A percentile compares a stretch with the other conserved stretches of the same genome.
Evolutionary conservation across 2,329 filamentous ascomycete genomes (phyloP).

Genomic region (Aspergillus texensis): DNA sequence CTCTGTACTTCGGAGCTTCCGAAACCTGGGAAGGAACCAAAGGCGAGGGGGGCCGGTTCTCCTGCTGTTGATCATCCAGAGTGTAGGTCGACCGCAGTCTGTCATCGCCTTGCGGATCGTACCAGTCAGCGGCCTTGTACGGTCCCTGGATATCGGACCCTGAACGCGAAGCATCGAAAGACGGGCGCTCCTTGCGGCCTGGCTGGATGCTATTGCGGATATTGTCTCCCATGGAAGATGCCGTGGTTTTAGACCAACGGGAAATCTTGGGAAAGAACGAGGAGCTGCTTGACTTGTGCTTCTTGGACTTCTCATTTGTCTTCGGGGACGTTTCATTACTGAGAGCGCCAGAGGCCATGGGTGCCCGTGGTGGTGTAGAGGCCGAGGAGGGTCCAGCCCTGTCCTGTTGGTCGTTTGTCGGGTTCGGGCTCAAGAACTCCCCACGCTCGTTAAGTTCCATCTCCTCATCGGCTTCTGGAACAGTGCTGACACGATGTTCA

Average conservation of each 20-base stretch:
- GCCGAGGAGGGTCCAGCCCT: slow-evolving; percentile 48
- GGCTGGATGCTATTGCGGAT: slow-evolving; percentile 65
- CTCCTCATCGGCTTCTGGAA: slow-evolving; percentile 81
- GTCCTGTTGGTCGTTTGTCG: slow-evolving; percentile 48
- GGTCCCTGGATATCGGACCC: slow-evolving; percentile 74
- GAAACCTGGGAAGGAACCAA: slow-evolving; percentile 62
- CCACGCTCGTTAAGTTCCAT: slow-evolving; percentile 58
- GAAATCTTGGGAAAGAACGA: slow-evolving; percentile 90
- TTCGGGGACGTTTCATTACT: slow-evolving; percentile 80
- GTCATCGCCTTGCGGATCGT: slow-evolving; percentile 51
- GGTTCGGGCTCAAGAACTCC: slow-evolving; percentile 57
- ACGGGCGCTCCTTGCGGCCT: slow-evolving; percentile 62
- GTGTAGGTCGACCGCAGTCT: slow-evolving; percentile 48
- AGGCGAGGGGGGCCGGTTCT: slow-evolving; percentile 60
- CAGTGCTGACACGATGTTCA: slow-evolving; percentile 85
- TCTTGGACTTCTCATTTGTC: slow-evolving; percentile 72
- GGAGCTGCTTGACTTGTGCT: slow-evolving; percentile 84
- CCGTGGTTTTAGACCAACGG: slow-evolving; percentile 94
- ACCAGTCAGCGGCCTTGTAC: slow-evolving; percentile 47
- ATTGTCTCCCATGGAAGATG: slow-evolving; percentile 80
- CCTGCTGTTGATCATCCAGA: slow-evolving; percentile 42
- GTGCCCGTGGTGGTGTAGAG: slow-evolving; percentile 48
- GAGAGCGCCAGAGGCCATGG: slow-evolving; percentile 48
- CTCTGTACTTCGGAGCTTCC: slow-evolving; percentile 65
- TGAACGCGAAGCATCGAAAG: slow-evolving; percentile 71